Evolutionary conservation across 2,329 filamentous ascomycete species (phyloP).

Genomic region (Hypoxylon sp.): DNA sequence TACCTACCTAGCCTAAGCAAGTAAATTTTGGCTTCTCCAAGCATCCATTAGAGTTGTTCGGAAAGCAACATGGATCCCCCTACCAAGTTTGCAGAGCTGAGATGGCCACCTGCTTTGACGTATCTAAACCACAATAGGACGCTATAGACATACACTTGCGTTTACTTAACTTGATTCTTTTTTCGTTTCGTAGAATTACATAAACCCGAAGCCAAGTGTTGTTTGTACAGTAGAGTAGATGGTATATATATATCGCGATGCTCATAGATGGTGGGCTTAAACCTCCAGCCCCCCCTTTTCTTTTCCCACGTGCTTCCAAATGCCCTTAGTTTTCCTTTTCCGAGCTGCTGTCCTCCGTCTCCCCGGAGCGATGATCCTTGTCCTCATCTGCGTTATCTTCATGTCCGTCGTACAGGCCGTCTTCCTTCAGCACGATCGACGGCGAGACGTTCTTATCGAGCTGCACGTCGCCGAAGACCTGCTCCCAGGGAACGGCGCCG

Average conservation of each 20-base stretch:
- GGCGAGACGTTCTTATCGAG: neutral
- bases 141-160: too few species aligned
- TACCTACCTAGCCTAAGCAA: too few species aligned
- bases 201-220: slow-evolving; percentile 15
- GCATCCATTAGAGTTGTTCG: neutral
- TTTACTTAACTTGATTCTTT: neutral
- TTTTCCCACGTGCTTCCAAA: neutral
- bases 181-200: slow-evolving; percentile 11
- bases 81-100: slow-evolving; percentile 21
- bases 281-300: neutral
- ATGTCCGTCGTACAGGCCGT: neutral
- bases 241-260: neutral
- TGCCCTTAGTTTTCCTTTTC: slow-evolving; percentile 12
- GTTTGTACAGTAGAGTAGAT: slow-evolving; percentile 22
- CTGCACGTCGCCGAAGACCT: slow-evolving; percentile 51
- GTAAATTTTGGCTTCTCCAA: too few species aligned
- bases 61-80: slow-evolving; percentile 11
- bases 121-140: neutral
- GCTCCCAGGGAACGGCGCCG: slow-evolving; percentile 50
- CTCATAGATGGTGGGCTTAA: neutral
- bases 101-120: slow-evolving; percentile 19
- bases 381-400: neutral
- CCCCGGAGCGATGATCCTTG: neutral
- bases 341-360: neutral
- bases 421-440: neutral